phyloP scores from a whole-genome alignment of 345 rosid species.

The Aquilaria yunnanensis region DNA sequence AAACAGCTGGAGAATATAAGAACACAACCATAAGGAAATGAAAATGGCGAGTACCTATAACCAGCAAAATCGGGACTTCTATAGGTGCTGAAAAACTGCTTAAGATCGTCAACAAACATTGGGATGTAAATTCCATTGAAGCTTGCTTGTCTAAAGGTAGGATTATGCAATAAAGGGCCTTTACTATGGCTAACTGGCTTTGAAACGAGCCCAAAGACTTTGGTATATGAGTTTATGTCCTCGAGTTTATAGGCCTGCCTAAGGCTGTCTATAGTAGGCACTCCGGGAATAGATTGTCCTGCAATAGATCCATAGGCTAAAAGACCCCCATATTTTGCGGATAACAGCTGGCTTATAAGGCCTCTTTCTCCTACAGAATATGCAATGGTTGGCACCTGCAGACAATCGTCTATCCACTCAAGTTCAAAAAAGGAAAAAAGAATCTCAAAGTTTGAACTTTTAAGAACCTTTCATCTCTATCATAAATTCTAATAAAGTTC shows the following conservation, averaged over 20 bases:
- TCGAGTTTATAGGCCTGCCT: conserved; percentile 29
- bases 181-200: conserved; percentile 65
- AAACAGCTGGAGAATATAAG: too few relatives aligned
- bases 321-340: conserved; percentile 42
- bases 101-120: conserved; percentile 53
- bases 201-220: conserved; percentile 50
- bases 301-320: conserved; percentile 48
- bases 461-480: background rate
- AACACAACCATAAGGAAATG: background rate
- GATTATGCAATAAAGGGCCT: conserved; percentile 61
- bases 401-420: background rate
- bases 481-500: too few relatives aligned
- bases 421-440: background rate
- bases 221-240: conserved; percentile 30
- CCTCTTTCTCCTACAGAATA: conserved; percentile 56
- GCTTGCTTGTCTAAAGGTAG: conserved; percentile 39
- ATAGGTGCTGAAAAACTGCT: conserved; percentile 42
- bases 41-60: conserved; percentile 35
- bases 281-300: conserved; percentile 34
- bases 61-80: conserved; percentile 43
- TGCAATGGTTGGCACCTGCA: conserved; percentile 44
- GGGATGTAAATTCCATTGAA: conserved; percentile 54
- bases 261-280: conserved; percentile 39
- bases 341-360: conserved; percentile 48
- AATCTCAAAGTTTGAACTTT: background rate